Evolutionary conservation across 176 grass and related monocot species (phyloP).

Genomic region (Triticum urartu): DNA sequence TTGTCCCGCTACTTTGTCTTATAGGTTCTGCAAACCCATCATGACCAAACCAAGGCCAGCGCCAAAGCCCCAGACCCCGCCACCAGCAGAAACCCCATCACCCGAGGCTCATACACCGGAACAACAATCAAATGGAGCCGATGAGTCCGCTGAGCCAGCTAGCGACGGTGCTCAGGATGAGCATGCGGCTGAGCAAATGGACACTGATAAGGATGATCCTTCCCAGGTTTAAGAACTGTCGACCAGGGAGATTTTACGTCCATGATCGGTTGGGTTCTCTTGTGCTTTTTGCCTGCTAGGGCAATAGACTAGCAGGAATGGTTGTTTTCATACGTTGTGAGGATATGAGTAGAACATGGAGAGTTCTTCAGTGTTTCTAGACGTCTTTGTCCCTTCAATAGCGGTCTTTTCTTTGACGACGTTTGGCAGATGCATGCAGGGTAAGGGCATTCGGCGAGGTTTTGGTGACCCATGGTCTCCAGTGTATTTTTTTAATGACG

Average conservation of each 20-base stretch:
- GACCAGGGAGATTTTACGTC: neutral
- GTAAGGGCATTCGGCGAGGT: neutral
- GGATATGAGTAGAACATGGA: slow-evolving; percentile 14
- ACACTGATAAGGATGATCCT: slow-evolving; percentile 50
- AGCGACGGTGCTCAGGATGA: slow-evolving; percentile 34
- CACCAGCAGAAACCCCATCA: slow-evolving; percentile 32
- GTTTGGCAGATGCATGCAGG: neutral
- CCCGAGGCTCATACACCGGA: slow-evolving; percentile 38
- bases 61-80: slow-evolving; percentile 59
- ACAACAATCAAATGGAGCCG: slow-evolving; percentile 23
- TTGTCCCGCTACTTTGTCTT: slow-evolving; percentile 3
- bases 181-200: slow-evolving; percentile 52
- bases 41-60: slow-evolving; percentile 80
- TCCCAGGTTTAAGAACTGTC: slow-evolving; percentile 12
- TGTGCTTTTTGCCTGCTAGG: slow-evolving; percentile 5
- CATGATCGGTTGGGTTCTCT: neutral
- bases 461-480: slow-evolving; percentile 4
- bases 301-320: neutral
- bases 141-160: neutral
- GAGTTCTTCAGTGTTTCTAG: slow-evolving; percentile 16
- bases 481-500: slow-evolving; percentile 11
- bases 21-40: slow-evolving; percentile 88
- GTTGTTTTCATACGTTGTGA: slow-evolving; percentile 23
- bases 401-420: neutral
- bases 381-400: neutral